Conservation (phyloP, 2,329 filamentous ascomycete genomes). For the Colletotrichum melonis region DNA sequence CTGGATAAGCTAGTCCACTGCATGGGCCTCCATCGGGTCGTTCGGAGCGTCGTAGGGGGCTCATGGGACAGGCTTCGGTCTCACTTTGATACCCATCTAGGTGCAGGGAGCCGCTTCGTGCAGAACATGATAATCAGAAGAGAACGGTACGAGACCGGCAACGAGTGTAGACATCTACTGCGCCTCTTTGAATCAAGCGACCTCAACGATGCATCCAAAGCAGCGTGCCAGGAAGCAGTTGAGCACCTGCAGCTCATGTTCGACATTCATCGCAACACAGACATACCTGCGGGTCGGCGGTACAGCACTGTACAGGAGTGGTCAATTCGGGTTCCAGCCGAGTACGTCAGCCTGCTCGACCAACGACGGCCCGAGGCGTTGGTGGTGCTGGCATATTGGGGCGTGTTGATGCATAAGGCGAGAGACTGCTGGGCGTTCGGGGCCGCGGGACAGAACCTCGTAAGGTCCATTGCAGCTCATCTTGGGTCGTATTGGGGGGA, state of each 20-base stretch:
- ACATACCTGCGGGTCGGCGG: constrained; percentile 32
- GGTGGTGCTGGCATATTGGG: constrained; percentile 54
- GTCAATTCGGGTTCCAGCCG: constrained; percentile 47
- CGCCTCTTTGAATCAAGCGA: constrained; percentile 36
- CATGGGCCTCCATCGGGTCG: constrained; percentile 54
- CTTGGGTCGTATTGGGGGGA: constrained; percentile 45
- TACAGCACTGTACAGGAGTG: constrained; percentile 43
- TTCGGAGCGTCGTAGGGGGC: constrained; percentile 48
- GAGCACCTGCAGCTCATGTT: constrained; percentile 45
- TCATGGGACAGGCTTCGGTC: neutral
- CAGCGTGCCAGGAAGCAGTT: constrained; percentile 40
- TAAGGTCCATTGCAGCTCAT: constrained; percentile 40
- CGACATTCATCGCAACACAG: constrained; percentile 37
- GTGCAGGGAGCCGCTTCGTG: neutral
- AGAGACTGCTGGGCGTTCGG: constrained; percentile 48
- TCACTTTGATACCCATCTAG: neutral
- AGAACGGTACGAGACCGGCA: neutral
- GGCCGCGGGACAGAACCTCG: constrained; percentile 43
- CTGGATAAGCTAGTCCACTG: constrained; percentile 52
- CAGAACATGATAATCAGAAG: neutral
- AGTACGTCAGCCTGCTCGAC: constrained; percentile 50
- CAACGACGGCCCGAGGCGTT: constrained; percentile 52
- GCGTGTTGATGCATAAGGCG: constrained; percentile 51
- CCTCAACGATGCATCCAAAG: constrained; percentile 33
- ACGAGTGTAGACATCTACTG: constrained; percentile 43